These are phyloP conservation scores for Entonaema liquescens DNA, from an alignment of 495 filamentous ascomycete species.

Conservation along the genomic window DNA sequence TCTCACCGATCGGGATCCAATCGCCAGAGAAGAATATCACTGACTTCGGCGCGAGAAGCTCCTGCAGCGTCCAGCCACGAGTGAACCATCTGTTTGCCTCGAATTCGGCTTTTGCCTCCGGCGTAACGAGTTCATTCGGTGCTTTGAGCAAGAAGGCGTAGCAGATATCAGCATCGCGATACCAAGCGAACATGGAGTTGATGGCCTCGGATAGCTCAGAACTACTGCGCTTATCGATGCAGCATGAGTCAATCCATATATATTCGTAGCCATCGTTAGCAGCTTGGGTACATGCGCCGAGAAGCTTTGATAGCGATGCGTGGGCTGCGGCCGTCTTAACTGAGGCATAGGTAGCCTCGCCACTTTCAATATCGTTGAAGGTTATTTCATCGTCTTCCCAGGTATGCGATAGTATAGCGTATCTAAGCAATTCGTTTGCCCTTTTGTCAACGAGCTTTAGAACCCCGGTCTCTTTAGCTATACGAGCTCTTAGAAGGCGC, in stretches of 20 bases:
- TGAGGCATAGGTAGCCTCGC: neutral
- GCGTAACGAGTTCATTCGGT: neutral
- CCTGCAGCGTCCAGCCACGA: slow-evolving; percentile 2
- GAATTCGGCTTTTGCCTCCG: neutral
- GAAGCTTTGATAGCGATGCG: neutral
- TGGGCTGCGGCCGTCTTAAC: neutral
- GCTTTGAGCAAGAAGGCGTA: neutral
- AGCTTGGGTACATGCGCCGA: slow-evolving; percentile 10
- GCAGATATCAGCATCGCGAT: slow-evolving; percentile 24
- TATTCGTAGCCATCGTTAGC: neutral
- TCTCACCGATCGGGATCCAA: slow-evolving; percentile 6
- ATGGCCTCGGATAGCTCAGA: slow-evolving; percentile 47
- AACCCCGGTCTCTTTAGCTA: neutral
- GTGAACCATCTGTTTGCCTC: neutral
- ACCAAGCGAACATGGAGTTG: slow-evolving; percentile 48
- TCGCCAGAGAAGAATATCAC: slow-evolving; percentile 9
- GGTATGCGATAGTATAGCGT: neutral
- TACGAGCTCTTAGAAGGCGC: neutral
- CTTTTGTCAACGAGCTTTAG: slow-evolving; percentile 10
- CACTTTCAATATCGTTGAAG: slow-evolving; percentile 4
- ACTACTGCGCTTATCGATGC: slow-evolving; percentile 43
- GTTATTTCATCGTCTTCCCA: slow-evolving; percentile 4
- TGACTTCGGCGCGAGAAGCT: neutral
- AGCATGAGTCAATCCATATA: slow-evolving; percentile 38
- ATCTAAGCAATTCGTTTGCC: neutral